These are phyloP conservation scores for Piromyces finnis DNA, from an alignment of 192 early-diverging fungal genomes.

Conservation along the genomic window DNA sequence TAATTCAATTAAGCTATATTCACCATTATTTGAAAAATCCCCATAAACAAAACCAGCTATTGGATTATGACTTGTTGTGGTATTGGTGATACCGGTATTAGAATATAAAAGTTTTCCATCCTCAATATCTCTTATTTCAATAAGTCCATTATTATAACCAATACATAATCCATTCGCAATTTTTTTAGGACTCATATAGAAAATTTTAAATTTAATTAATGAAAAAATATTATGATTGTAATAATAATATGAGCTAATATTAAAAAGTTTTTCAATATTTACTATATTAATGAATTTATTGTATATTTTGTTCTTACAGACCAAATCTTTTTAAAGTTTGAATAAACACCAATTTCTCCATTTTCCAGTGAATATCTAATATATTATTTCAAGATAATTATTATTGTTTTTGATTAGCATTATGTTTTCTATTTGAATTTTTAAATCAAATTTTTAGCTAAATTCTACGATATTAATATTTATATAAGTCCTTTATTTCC, in stretches of 20 bases:
- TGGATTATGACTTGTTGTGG: not conserved
- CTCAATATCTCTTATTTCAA: not conserved
- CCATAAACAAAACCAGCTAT: not conserved
- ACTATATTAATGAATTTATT: not conserved
- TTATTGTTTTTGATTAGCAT: too few relatives aligned
- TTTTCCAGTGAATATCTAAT: not conserved
- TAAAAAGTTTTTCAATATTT: not conserved
- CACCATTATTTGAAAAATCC: not conserved
- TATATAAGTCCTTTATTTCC: too few relatives aligned
- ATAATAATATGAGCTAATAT: too few relatives aligned
- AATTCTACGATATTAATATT: too few relatives aligned
- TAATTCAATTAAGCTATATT: not conserved
- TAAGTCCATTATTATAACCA: not conserved
- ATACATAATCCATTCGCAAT: not conserved
- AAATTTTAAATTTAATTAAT: too few relatives aligned
- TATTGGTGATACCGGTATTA: not conserved
- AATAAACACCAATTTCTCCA: not conserved
- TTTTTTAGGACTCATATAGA: not conserved
- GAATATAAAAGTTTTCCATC: not conserved
- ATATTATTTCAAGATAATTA: too few relatives aligned
- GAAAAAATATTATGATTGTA: too few relatives aligned
- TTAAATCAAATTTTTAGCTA: too few relatives aligned
- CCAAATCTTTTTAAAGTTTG: not conserved
- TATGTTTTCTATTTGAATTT: too few relatives aligned
- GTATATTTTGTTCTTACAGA: not conserved